Percentiles rank a stretch among this genome's conserved stretches.
phyloP scores from a whole-genome alignment of 2,329 filamentous ascomycete genomes.

The Cercospora nicotianae region DNA sequence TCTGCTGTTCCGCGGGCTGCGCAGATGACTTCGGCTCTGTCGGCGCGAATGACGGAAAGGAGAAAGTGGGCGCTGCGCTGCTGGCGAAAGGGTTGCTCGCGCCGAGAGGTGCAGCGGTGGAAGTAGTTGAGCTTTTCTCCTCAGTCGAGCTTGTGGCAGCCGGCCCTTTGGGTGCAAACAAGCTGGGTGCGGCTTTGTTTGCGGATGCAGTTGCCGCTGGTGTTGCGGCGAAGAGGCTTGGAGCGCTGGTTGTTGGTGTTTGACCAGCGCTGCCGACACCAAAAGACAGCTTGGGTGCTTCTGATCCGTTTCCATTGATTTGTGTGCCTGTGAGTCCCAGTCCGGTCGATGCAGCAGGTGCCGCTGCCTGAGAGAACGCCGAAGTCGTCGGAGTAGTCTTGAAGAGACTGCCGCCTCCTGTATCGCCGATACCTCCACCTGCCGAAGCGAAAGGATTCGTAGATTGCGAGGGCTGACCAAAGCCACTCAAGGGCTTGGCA shows the following conservation, averaged over 20 bases:
- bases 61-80: constrained; percentile 6
- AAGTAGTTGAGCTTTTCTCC: not conserved
- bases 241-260: not conserved
- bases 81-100: constrained; percentile 9
- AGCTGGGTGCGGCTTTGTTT: not conserved
- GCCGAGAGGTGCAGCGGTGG: not conserved
- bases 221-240: constrained; percentile 12
- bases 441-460: constrained; percentile 15
- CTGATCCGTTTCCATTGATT: not conserved
- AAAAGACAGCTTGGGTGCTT: constrained; percentile 1
- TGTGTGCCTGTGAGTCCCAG: not conserved
- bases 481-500: constrained; percentile 20
- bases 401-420: not conserved
- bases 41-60: constrained; percentile 1
- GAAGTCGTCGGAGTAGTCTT: not conserved
- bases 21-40: constrained; percentile 1
- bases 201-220: constrained; percentile 1
- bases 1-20: not conserved
- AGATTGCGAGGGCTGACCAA: constrained; percentile 19
- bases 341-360: not conserved
- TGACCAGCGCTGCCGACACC: not conserved
- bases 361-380: not conserved
- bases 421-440: not conserved
- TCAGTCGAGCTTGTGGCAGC: not conserved
- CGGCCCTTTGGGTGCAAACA: constrained; percentile 10